Percentiles rank a stretch among this genome's conserved stretches.
Evolutionary conservation across 2,329 filamentous ascomycete genomes (phyloP).

Genomic region (Neurospora sp.): DNA sequence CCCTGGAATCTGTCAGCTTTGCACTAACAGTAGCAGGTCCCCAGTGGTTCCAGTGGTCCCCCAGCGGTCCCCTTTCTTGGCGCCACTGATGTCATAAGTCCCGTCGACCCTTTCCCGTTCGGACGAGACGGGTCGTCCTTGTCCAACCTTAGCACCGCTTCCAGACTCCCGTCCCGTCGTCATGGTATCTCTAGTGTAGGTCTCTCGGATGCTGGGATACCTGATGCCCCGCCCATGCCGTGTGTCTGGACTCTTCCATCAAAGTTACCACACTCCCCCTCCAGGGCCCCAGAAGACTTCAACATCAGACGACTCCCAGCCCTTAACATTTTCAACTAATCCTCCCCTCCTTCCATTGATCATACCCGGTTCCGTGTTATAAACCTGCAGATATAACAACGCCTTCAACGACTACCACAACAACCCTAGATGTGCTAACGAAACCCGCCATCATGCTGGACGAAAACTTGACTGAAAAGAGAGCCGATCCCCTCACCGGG

Average conservation of each 20-base stretch:
- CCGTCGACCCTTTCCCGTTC: not conserved
- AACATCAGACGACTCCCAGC: not conserved
- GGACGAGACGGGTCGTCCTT: not conserved
- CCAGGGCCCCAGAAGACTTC: not conserved
- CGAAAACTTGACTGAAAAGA: not conserved
- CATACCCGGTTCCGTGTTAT: not conserved
- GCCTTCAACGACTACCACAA: not conserved
- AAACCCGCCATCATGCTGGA: not conserved
- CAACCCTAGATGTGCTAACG: not conserved
- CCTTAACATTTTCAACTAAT: not conserved
- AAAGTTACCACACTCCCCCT: not conserved
- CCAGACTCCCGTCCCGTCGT: not conserved
- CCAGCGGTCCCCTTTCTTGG: not conserved
- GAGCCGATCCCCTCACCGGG: slow-evolving; percentile 1
- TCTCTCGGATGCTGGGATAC: not conserved
- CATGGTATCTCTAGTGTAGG: not conserved
- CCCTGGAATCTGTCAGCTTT: not conserved
- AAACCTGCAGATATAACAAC: not conserved
- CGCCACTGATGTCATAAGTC: slow-evolving; percentile 13
- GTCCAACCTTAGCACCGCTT: not conserved
- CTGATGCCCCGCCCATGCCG: not conserved
- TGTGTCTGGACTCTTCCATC: not conserved
- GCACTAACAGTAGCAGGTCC: not conserved
- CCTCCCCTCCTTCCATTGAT: not conserved
- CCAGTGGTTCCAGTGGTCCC: not conserved